Evolutionary conservation across 2,329 filamentous ascomycete genomes (phyloP), one percentile per base, ranked within the genome.

Genomic region (Aspergillus eucalypticola): DNA sequence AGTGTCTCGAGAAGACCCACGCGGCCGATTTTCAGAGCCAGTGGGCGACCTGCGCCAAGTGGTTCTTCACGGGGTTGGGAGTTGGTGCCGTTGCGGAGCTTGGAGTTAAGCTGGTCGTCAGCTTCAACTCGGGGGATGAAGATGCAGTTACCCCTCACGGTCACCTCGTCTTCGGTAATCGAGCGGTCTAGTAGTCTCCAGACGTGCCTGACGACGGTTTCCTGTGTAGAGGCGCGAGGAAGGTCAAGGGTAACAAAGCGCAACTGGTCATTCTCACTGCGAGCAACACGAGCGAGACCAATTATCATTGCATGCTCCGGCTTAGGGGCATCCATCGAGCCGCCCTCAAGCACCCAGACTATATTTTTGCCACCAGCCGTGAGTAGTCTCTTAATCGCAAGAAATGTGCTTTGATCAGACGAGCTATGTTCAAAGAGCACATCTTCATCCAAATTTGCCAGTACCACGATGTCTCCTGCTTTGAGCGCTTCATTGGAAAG

Each of bases 101-200:
- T 58, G 23, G 29, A 19, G 23, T 58, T 58, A 11, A 58, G 17
- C 7, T 42, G 21, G 35, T 41, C 56, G 35, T 58, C 19, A 5
- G 38, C 6, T 27, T 42, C 56, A 13, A 58, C 29, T 8, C 56
- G 56, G 3, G 56, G 56, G 23, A 58, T 58, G 29, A 46, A 58
- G 17, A 58, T 25, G 19, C 8, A 21, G n/a, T 50, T 39, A 35
- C 42, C 25, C 8, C 56, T 35, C 1, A 50, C 42, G 8, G 42
- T 29, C 17, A 50, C 21, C 21, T 57, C 54, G 8, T 57, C 44
- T 32, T 57, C 54, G 17, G 13, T 15, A 10, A 41, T 39, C 17
- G 29, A 23, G 13, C 19, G 21, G 50, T 57, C 46, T 15, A 42
- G 29, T 13, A 50, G n/a, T n/a, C 35, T 25, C 15, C 32, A 29